These are phyloP conservation scores for Filosporella fistucella DNA, from an alignment of 495 filamentous ascomycete species.

Conservation along the genomic window DNA sequence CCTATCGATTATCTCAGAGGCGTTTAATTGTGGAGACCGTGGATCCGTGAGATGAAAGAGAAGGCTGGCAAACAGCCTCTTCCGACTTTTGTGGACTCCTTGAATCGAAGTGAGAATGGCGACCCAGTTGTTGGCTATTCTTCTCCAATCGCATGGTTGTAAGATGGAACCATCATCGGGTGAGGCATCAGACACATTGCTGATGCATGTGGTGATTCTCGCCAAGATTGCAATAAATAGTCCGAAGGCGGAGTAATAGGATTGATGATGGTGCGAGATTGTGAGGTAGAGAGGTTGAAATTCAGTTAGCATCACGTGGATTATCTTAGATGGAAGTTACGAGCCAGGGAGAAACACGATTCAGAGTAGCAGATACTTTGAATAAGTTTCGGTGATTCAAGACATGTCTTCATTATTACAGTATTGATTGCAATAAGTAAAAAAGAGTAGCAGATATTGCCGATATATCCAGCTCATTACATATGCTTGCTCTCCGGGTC, in stretches of 20 bases:
- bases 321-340: too few relatives aligned
- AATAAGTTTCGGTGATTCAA: too few relatives aligned
- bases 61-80: constrained; percentile 8
- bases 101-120: not conserved
- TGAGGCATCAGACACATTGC: not conserved
- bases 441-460: too few relatives aligned
- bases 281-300: not conserved
- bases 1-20: not conserved
- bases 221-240: not conserved
- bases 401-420: too few relatives aligned
- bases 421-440: too few relatives aligned
- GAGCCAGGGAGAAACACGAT: too few relatives aligned
- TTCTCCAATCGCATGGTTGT: not conserved
- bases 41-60: not conserved
- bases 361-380: too few relatives aligned
- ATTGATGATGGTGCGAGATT: not conserved
- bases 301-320: not conserved
- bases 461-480: too few relatives aligned
- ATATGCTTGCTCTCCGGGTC: too few relatives aligned
- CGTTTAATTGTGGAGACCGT: not conserved
- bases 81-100: not conserved
- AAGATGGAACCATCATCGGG: not conserved
- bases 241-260: not conserved
- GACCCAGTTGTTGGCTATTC: not conserved
- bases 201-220: not conserved